Evolutionary conservation across 257 asterid genomes (phyloP), one percentile per base, ranked within the genome.

Genomic region (Solanum sejunctum): DNA sequence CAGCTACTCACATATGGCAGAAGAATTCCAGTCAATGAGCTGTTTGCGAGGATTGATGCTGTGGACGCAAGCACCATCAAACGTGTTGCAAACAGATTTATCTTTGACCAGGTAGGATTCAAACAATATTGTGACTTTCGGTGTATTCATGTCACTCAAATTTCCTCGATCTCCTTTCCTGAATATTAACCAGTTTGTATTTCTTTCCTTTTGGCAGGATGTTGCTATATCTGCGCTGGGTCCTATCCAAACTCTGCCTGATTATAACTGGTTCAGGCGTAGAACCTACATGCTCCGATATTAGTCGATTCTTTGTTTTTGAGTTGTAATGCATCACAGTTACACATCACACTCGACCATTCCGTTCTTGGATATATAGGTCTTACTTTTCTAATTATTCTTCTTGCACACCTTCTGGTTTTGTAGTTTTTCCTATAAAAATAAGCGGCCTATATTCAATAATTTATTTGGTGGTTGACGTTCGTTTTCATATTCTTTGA

Each of bases 181-280:
- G 75, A 45, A 17, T 23, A 8, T 72, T 49, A 43, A 52, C 72
- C 55, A 28, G 43, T 17, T 1, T 45, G 16, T n/a, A 6, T 13
- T 69, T 32, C 13, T 28, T 84, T 86, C 80, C 41, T 67, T 41
- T 45, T 84, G 77, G 78, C 92, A 95, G 98, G 99, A 97, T 88
- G 88, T 97, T 43, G 98, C 97, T 9, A 90, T 97, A 79, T 86
- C 95, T 81, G 99, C 97, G 0, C 45, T 87, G 39, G 99, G 99
- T 26, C 98, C 98, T 55, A 87, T 94, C 88, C 96, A 94, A 86
- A 88, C 89, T 55, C 89, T 97, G 87, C 99, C 99, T 0, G 99
- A 97, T 88, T 95, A 95, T 93, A 97, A 95, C 92, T 94, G 99
- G 99, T 97, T 97, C 93, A 93, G 98, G 82, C 99, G 99, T 86